A percentile compares a stretch with the other conserved stretches of the same genome.
Conservation (phyloP, 345 rosid species). For the Dovyalis caffra region DNA sequence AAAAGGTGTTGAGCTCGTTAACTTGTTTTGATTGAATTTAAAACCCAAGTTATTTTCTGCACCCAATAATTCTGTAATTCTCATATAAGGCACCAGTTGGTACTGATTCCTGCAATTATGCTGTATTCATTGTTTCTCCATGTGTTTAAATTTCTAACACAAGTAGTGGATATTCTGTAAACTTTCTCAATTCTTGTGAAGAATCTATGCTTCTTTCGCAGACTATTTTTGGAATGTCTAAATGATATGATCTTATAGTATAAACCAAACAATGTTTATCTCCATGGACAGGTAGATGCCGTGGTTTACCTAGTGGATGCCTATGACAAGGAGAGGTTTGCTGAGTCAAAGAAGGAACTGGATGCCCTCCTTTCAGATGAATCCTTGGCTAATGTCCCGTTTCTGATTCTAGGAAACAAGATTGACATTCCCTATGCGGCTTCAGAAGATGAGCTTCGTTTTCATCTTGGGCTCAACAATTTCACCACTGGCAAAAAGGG, state of each 20-base stretch:
- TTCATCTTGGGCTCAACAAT: slow-evolving; percentile 48
- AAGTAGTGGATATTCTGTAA: not conserved
- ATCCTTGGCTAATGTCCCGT: slow-evolving; percentile 47
- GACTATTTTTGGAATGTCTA: not conserved
- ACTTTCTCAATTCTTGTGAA: not conserved
- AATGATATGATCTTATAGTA: not conserved
- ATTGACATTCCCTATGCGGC: slow-evolving; percentile 59
- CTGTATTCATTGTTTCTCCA: not conserved
- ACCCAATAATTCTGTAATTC: not conserved
- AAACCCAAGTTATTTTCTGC: not conserved
- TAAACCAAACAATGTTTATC: not conserved
- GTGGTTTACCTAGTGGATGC: slow-evolving; percentile 65
- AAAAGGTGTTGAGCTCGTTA: not conserved
- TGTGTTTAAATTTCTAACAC: not conserved
- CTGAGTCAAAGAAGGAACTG: slow-evolving; percentile 54
- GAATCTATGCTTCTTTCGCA: not conserved
- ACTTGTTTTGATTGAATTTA: not conserved
- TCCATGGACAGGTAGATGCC: slow-evolving; percentile 44
- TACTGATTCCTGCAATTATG: not conserved
- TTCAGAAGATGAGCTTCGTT: slow-evolving; percentile 53
- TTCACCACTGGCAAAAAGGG: slow-evolving; percentile 63
- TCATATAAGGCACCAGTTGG: not conserved
- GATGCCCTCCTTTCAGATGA: slow-evolving; percentile 62
- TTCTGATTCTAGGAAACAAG: slow-evolving; percentile 58
- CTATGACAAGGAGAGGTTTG: slow-evolving; percentile 59